phyloP scores from a whole-genome alignment of 768 basidiomycete species.

The Scleroderma bovista region DNA sequence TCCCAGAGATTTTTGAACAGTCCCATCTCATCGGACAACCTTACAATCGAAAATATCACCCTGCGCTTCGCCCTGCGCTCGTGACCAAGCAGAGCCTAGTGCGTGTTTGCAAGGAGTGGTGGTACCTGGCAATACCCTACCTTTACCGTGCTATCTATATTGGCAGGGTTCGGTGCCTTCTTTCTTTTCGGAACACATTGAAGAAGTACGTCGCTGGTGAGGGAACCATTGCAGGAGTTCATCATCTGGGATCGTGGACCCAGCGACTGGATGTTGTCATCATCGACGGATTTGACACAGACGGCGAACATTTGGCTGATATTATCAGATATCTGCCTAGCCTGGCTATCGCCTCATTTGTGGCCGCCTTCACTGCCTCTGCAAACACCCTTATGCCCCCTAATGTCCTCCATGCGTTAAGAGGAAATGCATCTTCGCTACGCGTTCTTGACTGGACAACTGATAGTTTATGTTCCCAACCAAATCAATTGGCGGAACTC shows the following conservation, averaged over 20 bases:
- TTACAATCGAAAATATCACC: conserved; percentile 1
- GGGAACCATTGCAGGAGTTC: conserved; percentile 5
- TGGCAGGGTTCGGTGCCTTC: conserved; percentile 11
- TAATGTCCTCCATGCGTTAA: conserved; percentile 13
- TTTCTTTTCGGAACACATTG: conserved; percentile 14
- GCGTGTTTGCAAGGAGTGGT: conserved; percentile 26
- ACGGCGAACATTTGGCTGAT: conserved; percentile 5
- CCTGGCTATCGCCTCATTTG: conserved; percentile 19
- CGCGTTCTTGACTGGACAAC: conserved; percentile 17
- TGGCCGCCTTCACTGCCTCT: neutral
- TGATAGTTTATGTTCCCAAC: neutral
- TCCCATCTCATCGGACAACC: conserved; percentile 7
- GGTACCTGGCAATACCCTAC: conserved; percentile 16
- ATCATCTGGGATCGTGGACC: conserved; percentile 17
- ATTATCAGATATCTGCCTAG: conserved; percentile 13
- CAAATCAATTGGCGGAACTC: neutral
- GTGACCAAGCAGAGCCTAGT: conserved; percentile 23
- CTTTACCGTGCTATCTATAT: conserved; percentile 23
- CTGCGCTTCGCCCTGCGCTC: conserved; percentile 12
- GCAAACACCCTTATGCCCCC: neutral
- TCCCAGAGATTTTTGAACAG: conserved; percentile 20
- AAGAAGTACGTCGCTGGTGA: conserved; percentile 6
- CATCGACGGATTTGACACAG: neutral
- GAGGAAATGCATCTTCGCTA: conserved; percentile 10
- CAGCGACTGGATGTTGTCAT: conserved; percentile 22